Percentiles rank a stretch among this genome's conserved stretches.
Evolutionary conservation across 192 early-diverging fungal species (phyloP).

Genomic region (Jimgerdemannia flammicorona): DNA sequence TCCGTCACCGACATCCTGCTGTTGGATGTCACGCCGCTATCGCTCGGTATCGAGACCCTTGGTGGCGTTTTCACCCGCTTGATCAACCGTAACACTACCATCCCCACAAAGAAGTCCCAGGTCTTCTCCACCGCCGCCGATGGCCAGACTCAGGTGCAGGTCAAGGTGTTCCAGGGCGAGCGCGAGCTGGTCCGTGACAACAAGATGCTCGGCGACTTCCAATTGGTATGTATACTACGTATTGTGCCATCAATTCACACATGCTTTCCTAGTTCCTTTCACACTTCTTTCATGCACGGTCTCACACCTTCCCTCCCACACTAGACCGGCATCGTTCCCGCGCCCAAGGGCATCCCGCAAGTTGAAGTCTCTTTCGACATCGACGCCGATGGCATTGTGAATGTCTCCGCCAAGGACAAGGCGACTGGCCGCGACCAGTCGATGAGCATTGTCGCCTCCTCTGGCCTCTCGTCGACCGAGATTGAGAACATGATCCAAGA

Average conservation of each 20-base stretch:
- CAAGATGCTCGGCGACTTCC: slow-evolving; percentile 98
- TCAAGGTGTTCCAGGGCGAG: slow-evolving; percentile 99
- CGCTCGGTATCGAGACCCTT: slow-evolving; percentile 97
- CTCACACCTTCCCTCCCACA: background rate
- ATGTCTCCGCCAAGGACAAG: slow-evolving; percentile 95
- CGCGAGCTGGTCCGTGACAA: slow-evolving; percentile 96
- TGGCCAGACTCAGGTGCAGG: slow-evolving; percentile 96
- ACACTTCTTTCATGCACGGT: background rate
- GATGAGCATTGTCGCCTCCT: slow-evolving; percentile 92
- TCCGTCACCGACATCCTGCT: slow-evolving; percentile 95
- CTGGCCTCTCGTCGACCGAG: slow-evolving; percentile 88
- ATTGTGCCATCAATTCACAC: background rate
- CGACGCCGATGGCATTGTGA: slow-evolving; percentile 99
- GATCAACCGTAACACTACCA: slow-evolving; percentile 97
- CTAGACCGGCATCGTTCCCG: slow-evolving; percentile 80
- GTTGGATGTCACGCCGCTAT: slow-evolving; percentile 95
- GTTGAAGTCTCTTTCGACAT: slow-evolving; percentile 99
- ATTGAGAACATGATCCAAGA: slow-evolving; percentile 96
- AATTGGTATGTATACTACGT: slow-evolving; percentile 51
- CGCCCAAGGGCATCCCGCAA: slow-evolving; percentile 96
- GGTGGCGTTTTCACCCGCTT: slow-evolving; percentile 97
- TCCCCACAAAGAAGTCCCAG: slow-evolving; percentile 99
- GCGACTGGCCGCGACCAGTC: slow-evolving; percentile 94
- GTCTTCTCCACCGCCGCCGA: slow-evolving; percentile 98
- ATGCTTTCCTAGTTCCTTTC: background rate